Percentiles rank a stretch among this genome's conserved stretches.
Conservation (phyloP, 1,139 yeast species). For the Kurtzmaniella natalensis region DNA sequence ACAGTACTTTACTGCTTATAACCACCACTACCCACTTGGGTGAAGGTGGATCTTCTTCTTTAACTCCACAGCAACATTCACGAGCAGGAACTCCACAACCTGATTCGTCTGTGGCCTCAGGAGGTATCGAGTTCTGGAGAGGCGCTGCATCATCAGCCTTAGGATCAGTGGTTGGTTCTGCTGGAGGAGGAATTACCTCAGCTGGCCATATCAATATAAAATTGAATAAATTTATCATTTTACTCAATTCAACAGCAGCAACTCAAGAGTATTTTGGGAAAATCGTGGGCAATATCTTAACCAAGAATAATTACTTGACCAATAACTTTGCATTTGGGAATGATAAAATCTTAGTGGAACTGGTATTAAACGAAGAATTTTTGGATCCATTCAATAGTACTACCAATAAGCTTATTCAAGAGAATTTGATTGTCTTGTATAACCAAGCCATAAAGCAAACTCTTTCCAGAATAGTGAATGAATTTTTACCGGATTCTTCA, state of each 20-base stretch:
- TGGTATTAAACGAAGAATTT: slow-evolving; percentile 34
- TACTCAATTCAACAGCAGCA: slow-evolving; percentile 58
- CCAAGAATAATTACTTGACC: slow-evolving; percentile 23
- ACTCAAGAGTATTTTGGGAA: slow-evolving; percentile 53
- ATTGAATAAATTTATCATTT: slow-evolving; percentile 47
- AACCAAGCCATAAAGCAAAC: slow-evolving; percentile 54
- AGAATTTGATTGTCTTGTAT: slow-evolving; percentile 52
- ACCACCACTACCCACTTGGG: slow-evolving; percentile 14
- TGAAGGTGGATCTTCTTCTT: slow-evolving; percentile 13
- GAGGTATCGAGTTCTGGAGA: slow-evolving; percentile 36
- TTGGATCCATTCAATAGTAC: slow-evolving; percentile 36
- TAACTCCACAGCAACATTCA: slow-evolving; percentile 3
- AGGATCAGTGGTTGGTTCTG: slow-evolving; percentile 41
- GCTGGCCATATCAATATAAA: slow-evolving; percentile 24
- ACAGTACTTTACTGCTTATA: slow-evolving; percentile 32
- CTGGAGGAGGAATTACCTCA: slow-evolving; percentile 18
- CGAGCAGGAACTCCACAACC: slow-evolving; percentile 31
- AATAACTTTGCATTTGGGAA: slow-evolving; percentile 53
- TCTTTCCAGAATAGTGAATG: slow-evolving; percentile 44
- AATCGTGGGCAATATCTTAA: slow-evolving; percentile 36
- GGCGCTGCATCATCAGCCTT: slow-evolving; percentile 42
- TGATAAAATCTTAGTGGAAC: slow-evolving; percentile 41
- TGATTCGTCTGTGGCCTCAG: slow-evolving; percentile 13
- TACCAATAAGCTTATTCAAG: slow-evolving; percentile 47
- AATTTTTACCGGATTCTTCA: slow-evolving; percentile 50